These are phyloP conservation scores for Podaxis sp. DNA, from an alignment of 768 basidiomycete species.

Conservation along the genomic window DNA sequence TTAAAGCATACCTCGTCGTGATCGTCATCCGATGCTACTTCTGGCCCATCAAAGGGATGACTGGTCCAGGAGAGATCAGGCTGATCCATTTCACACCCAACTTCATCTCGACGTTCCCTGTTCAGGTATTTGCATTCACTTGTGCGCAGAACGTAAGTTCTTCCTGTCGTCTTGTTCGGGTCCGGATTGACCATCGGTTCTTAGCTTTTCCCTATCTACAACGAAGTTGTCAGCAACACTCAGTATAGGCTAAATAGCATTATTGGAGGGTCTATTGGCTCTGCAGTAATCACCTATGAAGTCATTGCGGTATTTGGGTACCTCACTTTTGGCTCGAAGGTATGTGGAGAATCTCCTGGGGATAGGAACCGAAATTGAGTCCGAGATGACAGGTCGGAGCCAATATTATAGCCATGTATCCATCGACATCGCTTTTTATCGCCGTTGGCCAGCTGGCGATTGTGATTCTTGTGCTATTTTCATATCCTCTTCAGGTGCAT, in stretches of 20 bases:
- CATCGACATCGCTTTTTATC: slow-evolving; percentile 86
- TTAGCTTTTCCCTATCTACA: slow-evolving; percentile 91
- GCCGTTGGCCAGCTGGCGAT: slow-evolving; percentile 93
- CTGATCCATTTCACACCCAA: slow-evolving; percentile 72
- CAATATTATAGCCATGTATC: slow-evolving; percentile 96
- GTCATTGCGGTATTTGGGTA: slow-evolving; percentile 88
- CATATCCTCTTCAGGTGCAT: slow-evolving; percentile 92
- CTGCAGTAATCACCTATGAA: slow-evolving; percentile 82
- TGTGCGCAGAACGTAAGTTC: slow-evolving; percentile 85
- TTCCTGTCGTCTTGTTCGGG: slow-evolving; percentile 1
- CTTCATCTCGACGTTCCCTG: slow-evolving; percentile 85
- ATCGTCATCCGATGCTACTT: slow-evolving; percentile 84
- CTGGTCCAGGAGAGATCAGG: slow-evolving; percentile 62
- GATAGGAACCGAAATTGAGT: background rate
- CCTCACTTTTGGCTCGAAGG: slow-evolving; percentile 88
- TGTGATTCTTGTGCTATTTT: slow-evolving; percentile 84
- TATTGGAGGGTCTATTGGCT: slow-evolving; percentile 83
- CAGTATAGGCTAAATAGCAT: slow-evolving; percentile 86
- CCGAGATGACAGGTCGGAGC: slow-evolving; percentile 61
- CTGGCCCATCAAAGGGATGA: slow-evolving; percentile 64
- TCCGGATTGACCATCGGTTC: background rate
- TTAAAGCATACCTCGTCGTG: slow-evolving; percentile 67
- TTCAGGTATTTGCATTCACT: slow-evolving; percentile 91
- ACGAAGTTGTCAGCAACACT: slow-evolving; percentile 80
- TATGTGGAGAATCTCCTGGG: slow-evolving; percentile 27